These are phyloP conservation scores for Crassisporium funariophilum DNA, from an alignment of 768 basidiomycete species.

Conservation along the genomic window DNA sequence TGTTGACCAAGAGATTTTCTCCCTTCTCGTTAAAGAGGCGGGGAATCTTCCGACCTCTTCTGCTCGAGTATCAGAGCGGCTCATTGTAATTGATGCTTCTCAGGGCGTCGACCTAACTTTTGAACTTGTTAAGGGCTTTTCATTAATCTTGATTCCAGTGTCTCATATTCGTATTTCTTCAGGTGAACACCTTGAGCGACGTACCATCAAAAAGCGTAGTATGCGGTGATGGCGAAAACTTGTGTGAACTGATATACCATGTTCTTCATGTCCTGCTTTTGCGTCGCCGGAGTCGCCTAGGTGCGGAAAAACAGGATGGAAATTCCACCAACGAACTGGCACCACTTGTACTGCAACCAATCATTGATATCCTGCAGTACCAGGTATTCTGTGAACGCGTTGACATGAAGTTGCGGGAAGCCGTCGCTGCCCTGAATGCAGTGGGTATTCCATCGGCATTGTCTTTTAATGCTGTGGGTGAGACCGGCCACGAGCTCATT, in stretches of 20 bases:
- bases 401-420: constrained; percentile 55
- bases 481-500: constrained; percentile 63
- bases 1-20: constrained; percentile 81
- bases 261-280: constrained; percentile 66
- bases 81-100: constrained; percentile 77
- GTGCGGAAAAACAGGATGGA: constrained; percentile 36
- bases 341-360: constrained; percentile 60
- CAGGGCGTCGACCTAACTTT: constrained; percentile 69
- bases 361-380: constrained; percentile 82
- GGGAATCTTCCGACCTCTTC: constrained; percentile 73
- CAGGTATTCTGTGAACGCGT: constrained; percentile 70
- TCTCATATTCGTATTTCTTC: not conserved
- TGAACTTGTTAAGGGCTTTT: constrained; percentile 59
- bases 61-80: constrained; percentile 75
- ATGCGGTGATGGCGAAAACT: constrained; percentile 24
- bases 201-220: constrained; percentile 12
- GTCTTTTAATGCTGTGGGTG: constrained; percentile 65
- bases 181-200: constrained; percentile 17
- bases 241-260: constrained; percentile 71
- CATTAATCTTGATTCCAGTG: not conserved
- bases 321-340: not conserved
- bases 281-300: constrained; percentile 55
- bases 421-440: constrained; percentile 46
- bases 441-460: constrained; percentile 61
- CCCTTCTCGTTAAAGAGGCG: constrained; percentile 74